Evolutionary conservation across 306 rosid genomes (phyloP), one percentile per base, ranked within the genome.

Genomic region (barrel medic (Medicago truncatula)): DNA sequence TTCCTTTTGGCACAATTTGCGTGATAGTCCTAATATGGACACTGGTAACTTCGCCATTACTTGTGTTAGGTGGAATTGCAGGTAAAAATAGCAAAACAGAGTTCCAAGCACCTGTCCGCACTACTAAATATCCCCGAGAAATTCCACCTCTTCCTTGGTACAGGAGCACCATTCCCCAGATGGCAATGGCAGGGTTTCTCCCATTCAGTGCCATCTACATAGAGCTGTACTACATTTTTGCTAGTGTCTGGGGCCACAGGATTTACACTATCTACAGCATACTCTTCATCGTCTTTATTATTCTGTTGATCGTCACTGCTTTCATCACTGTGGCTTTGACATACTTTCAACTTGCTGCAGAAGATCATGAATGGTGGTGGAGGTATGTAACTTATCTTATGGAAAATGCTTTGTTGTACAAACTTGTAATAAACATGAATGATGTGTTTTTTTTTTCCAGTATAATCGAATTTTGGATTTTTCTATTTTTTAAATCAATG

Each of bases 291-390:
- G 98, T 94, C 80, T 94, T 94, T 74, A 87, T 94, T 67, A 94
- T 94, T 83, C 96, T 94, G 76, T 76, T 94, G 89, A 90, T 91
- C 78, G 98, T 94, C 84, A 94, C 98, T 66, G 98, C 98, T 80
- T 94, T 94, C 78, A 94, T 91, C 78, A 94, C 98, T 64, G 98
- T 94, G 87, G 98, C 98, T 70, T 78, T 94, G 92, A 94, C 98
- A 57, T 94, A 94, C 86, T 94, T 94, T 77, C 98, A 94, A 87
- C 96, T 94, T 77, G 93, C 98, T 77, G 97, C 98, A n/a, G 98
- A 94, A 85, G 98, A 94, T 83, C 98, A 94, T 81, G 97, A 85
- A 86, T 94, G 98, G 98, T 94, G 98, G 98, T 94, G 98, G 97
- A 94, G 98, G 98, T 94, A 87, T 63, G 70, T 34, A 62, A 61